Evolutionary conservation across 208 protist genomes (phyloP).

Genomic region (Acanthamoeba lenticulata): DNA sequence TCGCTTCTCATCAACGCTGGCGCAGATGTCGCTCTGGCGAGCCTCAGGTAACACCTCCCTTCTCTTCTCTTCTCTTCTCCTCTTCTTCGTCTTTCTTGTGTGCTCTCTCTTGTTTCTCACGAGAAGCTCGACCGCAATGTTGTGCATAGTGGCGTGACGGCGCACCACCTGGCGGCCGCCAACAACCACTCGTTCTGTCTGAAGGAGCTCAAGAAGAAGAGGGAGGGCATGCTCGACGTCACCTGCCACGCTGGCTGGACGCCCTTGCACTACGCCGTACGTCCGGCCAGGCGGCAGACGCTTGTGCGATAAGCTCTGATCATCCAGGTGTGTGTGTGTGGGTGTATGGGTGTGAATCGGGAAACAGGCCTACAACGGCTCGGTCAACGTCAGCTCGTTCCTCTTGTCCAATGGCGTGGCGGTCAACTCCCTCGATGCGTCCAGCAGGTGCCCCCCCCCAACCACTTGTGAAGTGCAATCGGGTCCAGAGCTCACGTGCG

Average conservation of each 20-base stretch:
- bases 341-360: background rate
- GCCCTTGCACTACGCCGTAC: background rate
- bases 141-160: background rate
- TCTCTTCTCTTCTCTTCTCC: background rate
- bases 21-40: background rate
- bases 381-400: conserved; percentile 16
- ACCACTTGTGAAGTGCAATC: background rate
- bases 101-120: background rate
- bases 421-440: conserved; percentile 10
- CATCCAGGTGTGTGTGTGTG: background rate
- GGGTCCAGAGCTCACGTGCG: background rate
- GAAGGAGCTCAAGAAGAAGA: conserved; percentile 50
- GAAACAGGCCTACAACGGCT: background rate
- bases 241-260: conserved; percentile 26
- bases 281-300: background rate
- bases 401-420: background rate
- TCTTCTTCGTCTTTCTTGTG: background rate
- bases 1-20: background rate
- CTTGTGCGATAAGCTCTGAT: background rate
- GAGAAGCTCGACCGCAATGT: background rate
- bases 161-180: background rate
- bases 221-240: conserved; percentile 19
- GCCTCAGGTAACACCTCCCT: background rate
- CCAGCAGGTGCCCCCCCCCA: background rate
- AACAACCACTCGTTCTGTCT: conserved; percentile 24